phyloP scores from a whole-genome alignment of 106 monocot genomes.

The Dioscorea dumetorum region DNA sequence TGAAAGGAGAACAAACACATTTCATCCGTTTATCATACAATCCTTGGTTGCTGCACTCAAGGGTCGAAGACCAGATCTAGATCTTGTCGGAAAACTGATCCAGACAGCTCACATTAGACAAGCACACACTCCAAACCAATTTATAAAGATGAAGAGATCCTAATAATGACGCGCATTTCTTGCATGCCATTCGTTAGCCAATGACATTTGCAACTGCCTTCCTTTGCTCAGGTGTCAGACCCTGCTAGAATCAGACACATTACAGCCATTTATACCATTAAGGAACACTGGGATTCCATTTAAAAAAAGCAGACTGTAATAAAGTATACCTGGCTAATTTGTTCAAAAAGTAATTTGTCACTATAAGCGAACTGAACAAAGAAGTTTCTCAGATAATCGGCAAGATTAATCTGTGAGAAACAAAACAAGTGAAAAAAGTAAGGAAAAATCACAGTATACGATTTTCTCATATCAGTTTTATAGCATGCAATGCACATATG shows the following conservation, averaged over 20 bases:
- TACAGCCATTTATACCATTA: neutral
- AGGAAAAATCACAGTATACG: too few relatives aligned
- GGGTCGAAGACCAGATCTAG: too few relatives aligned
- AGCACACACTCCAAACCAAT: too few relatives aligned
- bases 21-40: too few relatives aligned
- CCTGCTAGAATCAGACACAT: slow-evolving; percentile 11
- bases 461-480: neutral
- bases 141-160: too few relatives aligned
- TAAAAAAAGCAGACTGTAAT: neutral
- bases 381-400: slow-evolving; percentile 51
- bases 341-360: slow-evolving; percentile 50
- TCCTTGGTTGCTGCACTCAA: too few relatives aligned
- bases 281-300: too few relatives aligned
- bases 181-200: slow-evolving; percentile 5
- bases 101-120: too few relatives aligned
- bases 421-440: neutral
- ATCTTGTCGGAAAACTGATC: too few relatives aligned
- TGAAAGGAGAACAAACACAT: too few relatives aligned
- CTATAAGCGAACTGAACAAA: slow-evolving; percentile 37
- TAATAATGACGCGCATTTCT: too few relatives aligned
- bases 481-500: neutral
- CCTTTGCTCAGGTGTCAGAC: slow-evolving; percentile 28
- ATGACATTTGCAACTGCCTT: slow-evolving; percentile 28
- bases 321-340: slow-evolving; percentile 60
- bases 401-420: slow-evolving; percentile 59